Conservation (phyloP, 83 land plant genomes). For the Picea abies region DNA sequence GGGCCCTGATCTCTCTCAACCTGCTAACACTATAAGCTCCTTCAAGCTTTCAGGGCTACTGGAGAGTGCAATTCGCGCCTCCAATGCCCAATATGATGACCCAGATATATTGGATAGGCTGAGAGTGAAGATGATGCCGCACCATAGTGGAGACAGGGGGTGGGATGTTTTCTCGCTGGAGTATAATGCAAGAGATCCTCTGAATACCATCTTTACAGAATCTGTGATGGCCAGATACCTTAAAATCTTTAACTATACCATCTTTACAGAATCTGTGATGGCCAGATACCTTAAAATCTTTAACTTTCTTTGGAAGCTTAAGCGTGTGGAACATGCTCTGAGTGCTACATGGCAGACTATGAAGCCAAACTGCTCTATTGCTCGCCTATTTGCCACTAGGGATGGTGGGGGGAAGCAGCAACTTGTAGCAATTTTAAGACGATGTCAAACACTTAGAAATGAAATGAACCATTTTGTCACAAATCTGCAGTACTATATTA, state of each 20-base stretch:
- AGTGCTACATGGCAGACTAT: constrained; percentile 95
- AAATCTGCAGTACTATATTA: constrained; percentile 97
- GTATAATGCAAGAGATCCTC: constrained; percentile 86
- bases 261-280: constrained; percentile 96
- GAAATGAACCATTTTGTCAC: constrained; percentile 99
- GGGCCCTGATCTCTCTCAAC: constrained; percentile 91
- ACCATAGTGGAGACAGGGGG: constrained; percentile 90
- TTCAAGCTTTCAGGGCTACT: constrained; percentile 92
- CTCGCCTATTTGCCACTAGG: constrained; percentile 59
- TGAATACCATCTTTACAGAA: constrained; percentile 92
- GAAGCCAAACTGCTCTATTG: constrained; percentile 93
- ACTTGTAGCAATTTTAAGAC: constrained; percentile 66
- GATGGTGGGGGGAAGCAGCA: constrained; percentile 63
- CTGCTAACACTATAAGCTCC: constrained; percentile 94
- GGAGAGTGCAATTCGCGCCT: constrained; percentile 94
- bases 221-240: constrained; percentile 92
- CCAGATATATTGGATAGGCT: constrained; percentile 86
- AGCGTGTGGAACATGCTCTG: constrained; percentile 97
- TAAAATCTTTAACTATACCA: constrained; percentile 91
- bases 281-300: constrained; percentile 86
- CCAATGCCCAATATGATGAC: constrained; percentile 99
- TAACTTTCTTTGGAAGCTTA: constrained; percentile 98
- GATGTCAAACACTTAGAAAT: constrained; percentile 93
- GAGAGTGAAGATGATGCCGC: constrained; percentile 98
- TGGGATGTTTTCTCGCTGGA: constrained; percentile 99